Percentiles rank a stretch among this genome's conserved stretches.
Conservation (phyloP, 2,329 filamentous ascomycete genomes). For the Aureobasidium pullulans region DNA sequence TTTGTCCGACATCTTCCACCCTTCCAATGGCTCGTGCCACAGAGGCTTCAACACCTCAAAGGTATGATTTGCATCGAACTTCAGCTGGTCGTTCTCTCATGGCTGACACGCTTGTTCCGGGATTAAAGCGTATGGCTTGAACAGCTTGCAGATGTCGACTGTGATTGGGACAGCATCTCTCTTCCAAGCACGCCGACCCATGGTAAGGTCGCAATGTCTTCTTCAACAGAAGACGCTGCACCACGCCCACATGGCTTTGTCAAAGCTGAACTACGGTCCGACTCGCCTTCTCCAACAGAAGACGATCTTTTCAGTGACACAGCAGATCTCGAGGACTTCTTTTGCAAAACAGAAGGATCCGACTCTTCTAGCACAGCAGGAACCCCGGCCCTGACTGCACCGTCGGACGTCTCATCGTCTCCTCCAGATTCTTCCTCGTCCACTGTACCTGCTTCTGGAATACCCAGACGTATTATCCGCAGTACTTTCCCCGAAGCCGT, state of each 20-base stretch:
- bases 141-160: constrained; percentile 1
- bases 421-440: background rate
- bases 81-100: background rate
- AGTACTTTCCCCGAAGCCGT: constrained; percentile 44
- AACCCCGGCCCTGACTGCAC: background rate
- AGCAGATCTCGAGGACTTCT: background rate
- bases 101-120: background rate
- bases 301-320: background rate
- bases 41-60: background rate
- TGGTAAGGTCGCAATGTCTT: background rate
- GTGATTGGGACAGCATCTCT: constrained; percentile 2
- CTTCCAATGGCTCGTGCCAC: background rate
- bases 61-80: background rate
- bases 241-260: background rate
- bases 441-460: background rate
- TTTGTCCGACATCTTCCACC: background rate
- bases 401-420: background rate
- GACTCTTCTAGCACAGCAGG: background rate
- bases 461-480: constrained; percentile 40
- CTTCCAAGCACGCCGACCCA: background rate
- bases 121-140: constrained; percentile 3
- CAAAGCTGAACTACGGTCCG: background rate
- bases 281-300: constrained; percentile 2
- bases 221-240: constrained; percentile 2
- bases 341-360: background rate